Evolutionary conservation across 177 flowering plant genomes (phyloP).

Genomic region (Tripterygium wilfordii): DNA sequence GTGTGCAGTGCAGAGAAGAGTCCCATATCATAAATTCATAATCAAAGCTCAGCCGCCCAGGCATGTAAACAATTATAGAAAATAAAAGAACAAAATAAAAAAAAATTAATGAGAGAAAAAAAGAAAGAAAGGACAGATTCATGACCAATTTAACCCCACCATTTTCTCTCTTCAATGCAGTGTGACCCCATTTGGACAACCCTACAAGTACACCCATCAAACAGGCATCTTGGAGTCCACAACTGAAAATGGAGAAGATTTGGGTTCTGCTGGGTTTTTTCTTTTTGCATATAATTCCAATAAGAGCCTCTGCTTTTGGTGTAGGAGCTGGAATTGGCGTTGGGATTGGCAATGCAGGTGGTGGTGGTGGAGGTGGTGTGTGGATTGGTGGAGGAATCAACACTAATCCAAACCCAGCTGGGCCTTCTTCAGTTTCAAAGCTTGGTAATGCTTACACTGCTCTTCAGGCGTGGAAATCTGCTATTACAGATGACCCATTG

Average conservation of each 20-base stretch:
- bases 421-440: constrained; percentile 23
- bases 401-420: constrained; percentile 25
- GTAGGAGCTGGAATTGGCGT: constrained; percentile 33
- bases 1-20: too few relatives aligned
- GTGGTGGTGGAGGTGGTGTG: constrained; percentile 37
- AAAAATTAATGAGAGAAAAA: neutral
- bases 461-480: constrained; percentile 89
- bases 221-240: neutral
- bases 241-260: constrained; percentile 20
- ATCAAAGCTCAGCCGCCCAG: too few relatives aligned
- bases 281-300: constrained; percentile 23
- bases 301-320: constrained; percentile 27
- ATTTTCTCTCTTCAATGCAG: constrained; percentile 21
- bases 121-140: neutral
- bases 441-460: constrained; percentile 51
- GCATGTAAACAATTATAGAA: too few relatives aligned
- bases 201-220: constrained; percentile 13
- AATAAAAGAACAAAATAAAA: too few relatives aligned
- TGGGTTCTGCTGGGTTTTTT: constrained; percentile 29
- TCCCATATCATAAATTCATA: too few relatives aligned
- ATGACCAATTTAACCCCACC: constrained; percentile 13
- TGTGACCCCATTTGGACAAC: constrained; percentile 19
- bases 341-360: constrained; percentile 29
- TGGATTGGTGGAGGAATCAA: constrained; percentile 56
- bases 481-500: constrained; percentile 70